Evolutionary conservation across 495 filamentous ascomycete species (phyloP).

Genomic region (Staphylotrichum longicolle): DNA sequence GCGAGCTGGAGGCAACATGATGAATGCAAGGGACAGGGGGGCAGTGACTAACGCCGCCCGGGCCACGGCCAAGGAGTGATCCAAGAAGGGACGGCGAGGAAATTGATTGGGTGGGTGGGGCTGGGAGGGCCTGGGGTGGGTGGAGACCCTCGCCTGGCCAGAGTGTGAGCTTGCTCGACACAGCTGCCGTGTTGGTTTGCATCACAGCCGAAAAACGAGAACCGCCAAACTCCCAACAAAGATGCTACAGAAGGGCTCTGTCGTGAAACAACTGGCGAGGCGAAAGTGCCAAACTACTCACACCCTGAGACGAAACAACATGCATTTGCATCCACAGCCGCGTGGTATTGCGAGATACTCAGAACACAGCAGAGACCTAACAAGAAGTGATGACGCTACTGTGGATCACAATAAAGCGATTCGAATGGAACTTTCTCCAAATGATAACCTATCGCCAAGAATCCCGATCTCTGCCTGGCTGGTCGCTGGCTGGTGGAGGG

Average conservation of each 20-base stretch:
- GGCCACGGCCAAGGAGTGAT: constrained; percentile 22
- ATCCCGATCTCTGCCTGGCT: neutral
- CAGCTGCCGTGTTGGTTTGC: neutral
- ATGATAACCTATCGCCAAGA: too few species aligned
- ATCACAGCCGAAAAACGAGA: constrained; percentile 18
- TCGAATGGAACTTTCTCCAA: too few species aligned
- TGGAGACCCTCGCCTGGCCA: constrained; percentile 23
- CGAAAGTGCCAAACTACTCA: too few species aligned
- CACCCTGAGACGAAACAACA: too few species aligned
- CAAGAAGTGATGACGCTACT: too few species aligned
- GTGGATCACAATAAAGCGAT: too few species aligned
- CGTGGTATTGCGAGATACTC: too few species aligned
- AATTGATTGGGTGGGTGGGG: constrained; percentile 23
- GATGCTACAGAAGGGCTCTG: constrained; percentile 12
- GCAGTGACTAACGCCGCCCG: constrained; percentile 26
- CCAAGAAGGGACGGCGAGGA: constrained; percentile 17
- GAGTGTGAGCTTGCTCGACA: neutral
- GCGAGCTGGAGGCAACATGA: constrained; percentile 30
- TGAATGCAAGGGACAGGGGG: constrained; percentile 30
- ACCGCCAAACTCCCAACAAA: constrained; percentile 14
- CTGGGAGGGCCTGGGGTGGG: neutral
- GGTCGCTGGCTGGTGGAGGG: neutral
- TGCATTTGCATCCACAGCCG: too few species aligned
- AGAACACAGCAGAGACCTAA: too few species aligned
- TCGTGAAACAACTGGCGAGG: constrained; percentile 7